Base-by-base conservation (phyloP, 441 rosid species). In the Populus hybrid region DNA sequence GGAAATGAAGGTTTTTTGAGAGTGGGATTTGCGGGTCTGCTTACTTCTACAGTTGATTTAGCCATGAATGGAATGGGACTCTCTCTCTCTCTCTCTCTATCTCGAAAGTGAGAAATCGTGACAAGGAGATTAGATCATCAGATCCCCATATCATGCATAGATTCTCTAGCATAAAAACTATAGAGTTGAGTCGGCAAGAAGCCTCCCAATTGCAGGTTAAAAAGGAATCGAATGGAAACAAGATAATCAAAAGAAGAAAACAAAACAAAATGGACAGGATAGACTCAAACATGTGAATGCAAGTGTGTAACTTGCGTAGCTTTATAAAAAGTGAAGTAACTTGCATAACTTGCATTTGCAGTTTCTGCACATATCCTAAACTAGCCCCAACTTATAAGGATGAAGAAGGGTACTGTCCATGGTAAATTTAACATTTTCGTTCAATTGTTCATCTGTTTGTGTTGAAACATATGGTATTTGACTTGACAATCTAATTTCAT, bases 41-140 rank as follows among this genome's bases (percentile, higher is more conserved):
- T 73, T 8, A 78, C 14, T 18, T 73, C 69, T 16, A 70, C 76
- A 10, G 57, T 69, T 73, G 84, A 32, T 67, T 78, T 81, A 35
- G 79, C 79, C 88, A 85, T 83, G 70, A 6, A 6, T 23, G 26
- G 42, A 73, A 66, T 57, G 61, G 28, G 61, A 36, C 10, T 28
- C 30, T 28, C 30, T 28, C 30, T 30, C 10, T 28, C 30, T 28
- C 30, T 28, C 30, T 30, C 32, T 30, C 32, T 30, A 3, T 30
- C 32, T 30, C 32, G 32, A 30, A 70, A 40, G 57, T 76, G 54
- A 63, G 3, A 26, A 59, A 59, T 69, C 16, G 36, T 0, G n/a
- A 14, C 10, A 10, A 10, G 24, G 16, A 59, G 12, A 6, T 73
- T 40, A 30, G 32, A 30, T 30, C 32, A 30, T 30, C 32, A 38